Conservation (phyloP, 2,329 filamentous ascomycete species). For the Colletotrichum sp. region DNA sequence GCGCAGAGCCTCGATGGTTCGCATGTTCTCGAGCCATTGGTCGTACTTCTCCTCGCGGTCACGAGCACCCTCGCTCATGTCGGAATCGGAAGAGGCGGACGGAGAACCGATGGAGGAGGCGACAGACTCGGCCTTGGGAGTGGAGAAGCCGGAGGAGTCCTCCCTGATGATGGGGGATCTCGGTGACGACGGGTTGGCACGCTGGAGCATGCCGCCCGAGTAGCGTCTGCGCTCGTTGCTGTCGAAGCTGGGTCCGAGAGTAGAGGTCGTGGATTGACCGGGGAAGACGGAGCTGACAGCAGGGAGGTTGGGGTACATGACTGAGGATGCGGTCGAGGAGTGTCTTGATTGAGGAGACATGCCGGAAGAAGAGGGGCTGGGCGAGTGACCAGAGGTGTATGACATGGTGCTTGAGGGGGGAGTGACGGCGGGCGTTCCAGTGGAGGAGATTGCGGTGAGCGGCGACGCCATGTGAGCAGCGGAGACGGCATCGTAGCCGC, state of each 20-base stretch:
- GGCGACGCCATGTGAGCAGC: slow-evolving; percentile 67
- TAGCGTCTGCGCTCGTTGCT: slow-evolving; percentile 68
- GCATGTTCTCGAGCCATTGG: slow-evolving; percentile 69
- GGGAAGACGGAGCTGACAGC: slow-evolving; percentile 73
- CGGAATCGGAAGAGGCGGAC: slow-evolving; percentile 58
- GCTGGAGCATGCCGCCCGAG: slow-evolving; percentile 71
- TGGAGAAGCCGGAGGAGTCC: slow-evolving; percentile 40
- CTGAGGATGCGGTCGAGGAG: slow-evolving; percentile 61
- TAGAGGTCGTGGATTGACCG: slow-evolving; percentile 71
- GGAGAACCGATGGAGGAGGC: slow-evolving; percentile 57
- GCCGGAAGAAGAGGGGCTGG: slow-evolving; percentile 71
- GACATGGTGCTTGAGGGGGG: slow-evolving; percentile 78
- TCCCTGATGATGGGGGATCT: slow-evolving; percentile 38
- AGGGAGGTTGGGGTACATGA: slow-evolving; percentile 78
- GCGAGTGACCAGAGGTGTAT: slow-evolving; percentile 79
- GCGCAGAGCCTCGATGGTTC: slow-evolving; percentile 66
- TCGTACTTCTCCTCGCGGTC: slow-evolving; percentile 69
- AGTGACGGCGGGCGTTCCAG: slow-evolving; percentile 77
- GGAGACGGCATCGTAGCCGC: slow-evolving; percentile 47
- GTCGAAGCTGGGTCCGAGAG: slow-evolving; percentile 72
- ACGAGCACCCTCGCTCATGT: slow-evolving; percentile 54
- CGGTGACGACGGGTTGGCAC: slow-evolving; percentile 51
- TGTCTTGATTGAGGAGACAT: slow-evolving; percentile 72
- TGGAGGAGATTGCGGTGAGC: slow-evolving; percentile 61
- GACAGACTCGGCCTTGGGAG: slow-evolving; percentile 50